Percentiles rank a stretch among this genome's conserved stretches.
These are phyloP conservation scores for Ceratocystis lukuohia DNA, from an alignment of 2,329 filamentous ascomycete genomes.

Conservation along the genomic window DNA sequence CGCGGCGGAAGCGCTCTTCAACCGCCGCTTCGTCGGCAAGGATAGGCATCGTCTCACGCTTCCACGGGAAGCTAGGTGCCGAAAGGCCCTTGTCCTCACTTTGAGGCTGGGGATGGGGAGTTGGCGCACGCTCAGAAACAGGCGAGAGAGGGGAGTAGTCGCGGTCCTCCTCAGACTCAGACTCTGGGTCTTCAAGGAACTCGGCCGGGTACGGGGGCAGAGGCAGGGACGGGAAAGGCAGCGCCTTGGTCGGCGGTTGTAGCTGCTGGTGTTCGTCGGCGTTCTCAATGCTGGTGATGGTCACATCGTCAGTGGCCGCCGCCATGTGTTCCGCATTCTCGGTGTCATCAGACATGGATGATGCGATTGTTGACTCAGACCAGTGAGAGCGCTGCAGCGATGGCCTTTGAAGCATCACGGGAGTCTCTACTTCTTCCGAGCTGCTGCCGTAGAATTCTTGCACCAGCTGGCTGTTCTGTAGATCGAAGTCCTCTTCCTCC, in stretches of 20 bases:
- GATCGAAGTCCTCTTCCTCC: conserved; percentile 12
- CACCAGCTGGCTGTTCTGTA: conserved; percentile 13
- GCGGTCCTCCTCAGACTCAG: conserved; percentile 17
- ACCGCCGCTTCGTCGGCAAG: conserved; percentile 21
- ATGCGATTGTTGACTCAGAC: conserved; percentile 22
- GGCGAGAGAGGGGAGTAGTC: conserved; percentile 15
- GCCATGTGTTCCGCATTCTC: conserved; percentile 18
- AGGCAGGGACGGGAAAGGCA: conserved; percentile 9
- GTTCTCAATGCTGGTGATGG: conserved; percentile 15
- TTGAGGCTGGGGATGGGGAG: conserved; percentile 15
- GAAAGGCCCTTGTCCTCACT: not conserved
- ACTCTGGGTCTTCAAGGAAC: conserved; percentile 15
- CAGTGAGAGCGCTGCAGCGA: conserved; percentile 22
- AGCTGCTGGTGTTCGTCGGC: conserved; percentile 16
- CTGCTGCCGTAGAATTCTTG: conserved; percentile 13
- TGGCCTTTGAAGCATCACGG: not conserved
- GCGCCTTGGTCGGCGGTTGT: conserved; percentile 7
- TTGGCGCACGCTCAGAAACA: conserved; percentile 12
- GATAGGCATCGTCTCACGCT: conserved; percentile 18
- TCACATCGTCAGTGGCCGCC: conserved; percentile 13
- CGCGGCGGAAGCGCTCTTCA: conserved; percentile 22
- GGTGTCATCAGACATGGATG: conserved; percentile 6
- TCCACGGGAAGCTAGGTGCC: conserved; percentile 22
- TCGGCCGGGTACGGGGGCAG: conserved; percentile 7
- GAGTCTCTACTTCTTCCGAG: not conserved